These are phyloP conservation scores for Aplosporella prunicola DNA, from an alignment of 2,329 filamentous ascomycete species.

Conservation along the genomic window DNA sequence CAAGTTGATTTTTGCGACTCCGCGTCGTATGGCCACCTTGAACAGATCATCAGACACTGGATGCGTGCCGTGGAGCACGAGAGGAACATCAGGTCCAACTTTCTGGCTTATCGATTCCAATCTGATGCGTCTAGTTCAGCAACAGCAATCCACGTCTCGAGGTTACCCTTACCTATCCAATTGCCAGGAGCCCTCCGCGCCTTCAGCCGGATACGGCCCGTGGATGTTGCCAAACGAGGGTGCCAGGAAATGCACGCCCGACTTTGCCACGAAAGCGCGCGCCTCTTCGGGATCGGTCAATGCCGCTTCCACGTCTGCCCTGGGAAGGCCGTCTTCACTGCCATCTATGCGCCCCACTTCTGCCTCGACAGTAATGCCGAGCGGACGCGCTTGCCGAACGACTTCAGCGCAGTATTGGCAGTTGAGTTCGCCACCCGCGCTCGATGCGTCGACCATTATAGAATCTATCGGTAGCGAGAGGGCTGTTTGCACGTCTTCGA, in stretches of 20 bases:
- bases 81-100: constrained; percentile 33
- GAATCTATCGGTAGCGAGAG: constrained; percentile 2
- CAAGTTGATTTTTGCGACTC: constrained; percentile 46
- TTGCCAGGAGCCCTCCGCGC: constrained; percentile 13
- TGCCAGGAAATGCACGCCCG: constrained; percentile 6
- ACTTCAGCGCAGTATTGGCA: not conserved
- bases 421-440: not conserved
- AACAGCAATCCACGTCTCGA: too few relatives aligned
- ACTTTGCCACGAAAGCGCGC: constrained; percentile 2
- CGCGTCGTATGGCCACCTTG: constrained; percentile 39
- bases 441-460: constrained; percentile 8
- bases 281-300: constrained; percentile 2
- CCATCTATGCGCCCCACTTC: constrained; percentile 6
- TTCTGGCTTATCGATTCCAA: constrained; percentile 36
- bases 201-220: constrained; percentile 11
- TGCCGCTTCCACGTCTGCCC: not conserved
- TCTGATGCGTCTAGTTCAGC: too few relatives aligned
- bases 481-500: constrained; percentile 1
- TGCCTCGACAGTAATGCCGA: constrained; percentile 1
- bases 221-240: constrained; percentile 12
- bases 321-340: not conserved
- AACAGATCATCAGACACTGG: constrained; percentile 45
- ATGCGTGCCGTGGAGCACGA: constrained; percentile 48
- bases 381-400: not conserved
- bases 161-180: too few relatives aligned